Evolutionary conservation across 2,329 filamentous ascomycete genomes (phyloP).

Genomic region (Pseudomassariella vexata): DNA sequence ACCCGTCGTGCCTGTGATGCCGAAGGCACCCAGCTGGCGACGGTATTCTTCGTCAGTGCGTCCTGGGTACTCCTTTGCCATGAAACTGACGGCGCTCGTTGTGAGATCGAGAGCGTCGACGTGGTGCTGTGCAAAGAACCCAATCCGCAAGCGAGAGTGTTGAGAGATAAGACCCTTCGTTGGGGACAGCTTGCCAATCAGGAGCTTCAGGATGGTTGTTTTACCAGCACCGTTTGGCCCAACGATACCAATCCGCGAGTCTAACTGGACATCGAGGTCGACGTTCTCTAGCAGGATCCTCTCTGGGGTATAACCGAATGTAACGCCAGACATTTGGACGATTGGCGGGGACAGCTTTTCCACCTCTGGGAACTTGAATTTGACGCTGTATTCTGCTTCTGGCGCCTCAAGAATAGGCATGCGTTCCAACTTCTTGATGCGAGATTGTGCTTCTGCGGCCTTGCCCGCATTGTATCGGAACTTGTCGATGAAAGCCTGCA

Average conservation of each 20-base stretch:
- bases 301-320: constrained; percentile 81
- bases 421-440: constrained; percentile 97
- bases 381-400: constrained; percentile 90
- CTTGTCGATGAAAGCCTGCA: constrained; percentile 99
- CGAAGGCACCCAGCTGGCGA: constrained; percentile 84
- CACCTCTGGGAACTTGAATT: constrained; percentile 96
- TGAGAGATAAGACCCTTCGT: constrained; percentile 78
- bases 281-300: constrained; percentile 77
- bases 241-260: constrained; percentile 98
- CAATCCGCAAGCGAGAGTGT: constrained; percentile 81
- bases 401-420: constrained; percentile 90
- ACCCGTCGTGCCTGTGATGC: constrained; percentile 89
- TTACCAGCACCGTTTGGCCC: constrained; percentile 98
- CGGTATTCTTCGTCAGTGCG: constrained; percentile 95
- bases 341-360: constrained; percentile 97
- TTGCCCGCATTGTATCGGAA: constrained; percentile 99
- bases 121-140: constrained; percentile 98
- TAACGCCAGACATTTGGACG: constrained; percentile 91
- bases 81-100: constrained; percentile 87
- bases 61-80: constrained; percentile 87
- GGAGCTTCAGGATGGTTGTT: constrained; percentile 95
- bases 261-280: constrained; percentile 93
- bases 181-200: constrained; percentile 78
- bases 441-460: constrained; percentile 94
- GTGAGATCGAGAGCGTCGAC: constrained; percentile 92